These are phyloP conservation scores for Spinellus fusiger DNA, from an alignment of 192 early-diverging fungal species.

Conservation along the genomic window DNA sequence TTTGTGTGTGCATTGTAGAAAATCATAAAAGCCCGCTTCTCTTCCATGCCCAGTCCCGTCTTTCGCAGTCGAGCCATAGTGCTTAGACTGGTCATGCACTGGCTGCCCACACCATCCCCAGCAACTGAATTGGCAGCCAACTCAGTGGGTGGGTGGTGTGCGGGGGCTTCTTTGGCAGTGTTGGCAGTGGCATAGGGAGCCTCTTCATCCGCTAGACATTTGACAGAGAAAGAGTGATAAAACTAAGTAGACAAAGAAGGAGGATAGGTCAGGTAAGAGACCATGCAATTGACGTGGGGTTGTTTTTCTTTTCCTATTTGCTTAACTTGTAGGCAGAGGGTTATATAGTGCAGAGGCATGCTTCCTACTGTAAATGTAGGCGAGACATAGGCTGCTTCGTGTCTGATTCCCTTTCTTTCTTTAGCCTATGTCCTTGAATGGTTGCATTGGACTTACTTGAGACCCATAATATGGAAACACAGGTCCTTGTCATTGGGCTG, in stretches of 20 bases:
- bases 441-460: constrained; percentile 62
- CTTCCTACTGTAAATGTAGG: too few species aligned
- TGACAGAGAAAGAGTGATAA: too few species aligned
- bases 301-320: too few species aligned
- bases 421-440: too few species aligned
- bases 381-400: too few species aligned
- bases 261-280: too few species aligned
- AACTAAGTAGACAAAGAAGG: too few species aligned
- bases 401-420: too few species aligned
- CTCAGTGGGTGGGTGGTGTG: constrained; percentile 21
- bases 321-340: too few species aligned
- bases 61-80: constrained; percentile 63
- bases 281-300: too few species aligned
- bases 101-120: constrained; percentile 51
- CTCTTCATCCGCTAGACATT: constrained; percentile 32
- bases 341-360: too few species aligned
- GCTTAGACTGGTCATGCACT: constrained; percentile 48
- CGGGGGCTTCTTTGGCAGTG: constrained; percentile 9
- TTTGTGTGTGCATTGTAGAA: too few species aligned
- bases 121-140: constrained; percentile 17
- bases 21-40: constrained; percentile 73
- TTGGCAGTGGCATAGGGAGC: constrained; percentile 34
- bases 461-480: constrained; percentile 50
- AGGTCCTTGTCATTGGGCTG: constrained; percentile 52
- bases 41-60: constrained; percentile 53